Evolutionary conservation across 495 filamentous ascomycete genomes (phyloP), one percentile per base, ranked within the genome.

Genomic region (Amorphotheca resinae): DNA sequence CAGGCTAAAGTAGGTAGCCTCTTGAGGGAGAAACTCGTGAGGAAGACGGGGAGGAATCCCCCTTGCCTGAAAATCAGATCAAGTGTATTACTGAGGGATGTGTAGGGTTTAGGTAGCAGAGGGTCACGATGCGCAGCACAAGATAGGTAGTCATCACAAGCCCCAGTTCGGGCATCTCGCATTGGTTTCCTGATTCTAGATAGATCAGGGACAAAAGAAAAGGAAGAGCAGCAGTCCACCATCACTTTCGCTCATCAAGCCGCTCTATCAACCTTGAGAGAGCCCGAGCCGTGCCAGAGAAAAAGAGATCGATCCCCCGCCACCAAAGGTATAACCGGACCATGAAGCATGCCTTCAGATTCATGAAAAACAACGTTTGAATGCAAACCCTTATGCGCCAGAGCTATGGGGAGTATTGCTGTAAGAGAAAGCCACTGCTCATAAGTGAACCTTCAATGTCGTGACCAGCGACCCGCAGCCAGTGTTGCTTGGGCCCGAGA

Each of bases 341-440:
- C 41, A 2, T 22, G 21, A 14, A 35, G 15, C 11, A n/a, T 28
- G 5, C 25, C 11, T 28, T 11, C 25, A 28, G 25, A 28, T 5
- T 11, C 25, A 28, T 28, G 25, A 28, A 11, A 28, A 28, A 28
- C 20, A 12, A 22, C 5, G 9, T 16, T 16, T 9, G 31, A 22
- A 33, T 30, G 26, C 38, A 44, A 44, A 39, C 46, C 25, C 11
- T 28, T 33, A 34, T 42, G 48, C 48, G 48, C 52, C 49, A 40
- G 36, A 45, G 42, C 33, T 41, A 45, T 52, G 46, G 31, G 35
- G 42, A 55, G 43, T 48, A 45, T 44, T 45, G 42, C 38, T 33
- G 18, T 48, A 51, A 55, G 49, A 52, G 52, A 41, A 47, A 41
- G 20, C 20, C 18, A 43, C 40, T 41, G 40, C 48, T 44, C 52